Evolutionary conservation across 1,284 basidiomycete genomes (phyloP), one percentile per base, ranked within the genome.

Genomic region (Cutaneotrichosporon sp.): DNA sequence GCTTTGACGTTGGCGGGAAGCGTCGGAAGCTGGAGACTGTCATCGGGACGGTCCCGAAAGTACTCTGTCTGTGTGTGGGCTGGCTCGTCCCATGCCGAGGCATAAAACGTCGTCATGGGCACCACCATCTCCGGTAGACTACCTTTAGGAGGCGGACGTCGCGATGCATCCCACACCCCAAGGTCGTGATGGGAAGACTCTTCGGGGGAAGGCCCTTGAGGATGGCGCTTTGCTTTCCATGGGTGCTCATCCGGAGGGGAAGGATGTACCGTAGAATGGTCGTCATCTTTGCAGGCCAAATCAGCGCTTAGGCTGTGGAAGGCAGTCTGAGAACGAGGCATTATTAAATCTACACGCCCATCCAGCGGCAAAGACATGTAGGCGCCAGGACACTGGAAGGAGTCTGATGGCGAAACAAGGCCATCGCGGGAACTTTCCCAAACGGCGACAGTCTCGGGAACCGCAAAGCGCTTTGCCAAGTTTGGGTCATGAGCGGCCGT

Each of bases 271-370:
- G n/a, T n/a, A n/a, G n/a, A n/a, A n/a, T n/a, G n/a, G n/a, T n/a
- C n/a, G n/a, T n/a, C n/a, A n/a, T n/a, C n/a, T n/a, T n/a, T n/a
- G n/a, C n/a, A n/a, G n/a, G n/a, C n/a, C n/a, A n/a, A n/a, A n/a
- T n/a, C n/a, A n/a, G n/a, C n/a, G n/a, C n/a, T n/a, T n/a, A n/a
- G n/a, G n/a, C n/a, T n/a, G n/a, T n/a, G n/a, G n/a, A n/a, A n/a
- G n/a, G 4, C 8, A 14, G 20, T 10, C 14, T 23, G 13, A 13
- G 14, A 21, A 4, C 23, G 22, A 23, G 69, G 66, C 73, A 65
- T 77, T 78, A 94, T 86, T 59, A 96, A 76, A 68, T 91, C 88
- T 49, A 90, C 78, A 42, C 90, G 81, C 2, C 91, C 91, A 47
- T 90, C 87, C 21, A 94, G 77, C 5, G 92, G 91, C 70, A 93